A percentile compares a stretch with the other conserved stretches of the same genome.
phyloP scores from a whole-genome alignment of 495 filamentous ascomycete genomes.

The Staphylotrichum tortipilum region DNA sequence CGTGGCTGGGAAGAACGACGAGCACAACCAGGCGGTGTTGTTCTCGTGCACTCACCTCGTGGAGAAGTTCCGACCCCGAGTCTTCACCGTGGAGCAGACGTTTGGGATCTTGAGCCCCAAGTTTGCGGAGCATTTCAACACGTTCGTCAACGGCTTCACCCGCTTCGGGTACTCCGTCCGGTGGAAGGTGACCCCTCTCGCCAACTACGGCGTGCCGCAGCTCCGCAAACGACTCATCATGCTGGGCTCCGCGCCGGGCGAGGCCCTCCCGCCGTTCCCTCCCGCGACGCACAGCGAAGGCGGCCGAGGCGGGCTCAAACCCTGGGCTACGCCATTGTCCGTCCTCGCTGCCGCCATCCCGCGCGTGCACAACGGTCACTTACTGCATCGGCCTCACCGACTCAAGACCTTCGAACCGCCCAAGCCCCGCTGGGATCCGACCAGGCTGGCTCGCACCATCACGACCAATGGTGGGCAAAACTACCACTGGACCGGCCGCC shows the following conservation, averaged over 20 bases:
- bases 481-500: slow-evolving; percentile 61
- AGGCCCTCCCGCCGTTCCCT: slow-evolving; percentile 63
- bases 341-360: slow-evolving; percentile 26
- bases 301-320: slow-evolving; percentile 27
- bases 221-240: slow-evolving; percentile 55
- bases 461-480: slow-evolving; percentile 60
- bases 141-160: slow-evolving; percentile 57
- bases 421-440: slow-evolving; percentile 31
- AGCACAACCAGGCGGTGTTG: slow-evolving; percentile 61
- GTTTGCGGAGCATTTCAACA: slow-evolving; percentile 46
- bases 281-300: slow-evolving; percentile 54
- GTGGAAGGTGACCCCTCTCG: slow-evolving; percentile 43
- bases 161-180: slow-evolving; percentile 58
- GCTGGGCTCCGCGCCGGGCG: slow-evolving; percentile 72
- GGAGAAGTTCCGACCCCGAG: slow-evolving; percentile 50
- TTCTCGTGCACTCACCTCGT: slow-evolving; percentile 57
- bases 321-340: slow-evolving; percentile 22
- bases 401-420: slow-evolving; percentile 17
- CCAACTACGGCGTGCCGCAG: slow-evolving; percentile 37
- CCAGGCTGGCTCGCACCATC: slow-evolving; percentile 46
- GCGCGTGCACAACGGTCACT: slow-evolving; percentile 40
- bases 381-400: slow-evolving; percentile 21
- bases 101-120: slow-evolving; percentile 50
- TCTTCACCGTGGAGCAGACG: slow-evolving; percentile 83
- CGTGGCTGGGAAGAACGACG: slow-evolving; percentile 53